phyloP scores from a whole-genome alignment of 164 flowering plant genomes.

The Sedum album region DNA sequence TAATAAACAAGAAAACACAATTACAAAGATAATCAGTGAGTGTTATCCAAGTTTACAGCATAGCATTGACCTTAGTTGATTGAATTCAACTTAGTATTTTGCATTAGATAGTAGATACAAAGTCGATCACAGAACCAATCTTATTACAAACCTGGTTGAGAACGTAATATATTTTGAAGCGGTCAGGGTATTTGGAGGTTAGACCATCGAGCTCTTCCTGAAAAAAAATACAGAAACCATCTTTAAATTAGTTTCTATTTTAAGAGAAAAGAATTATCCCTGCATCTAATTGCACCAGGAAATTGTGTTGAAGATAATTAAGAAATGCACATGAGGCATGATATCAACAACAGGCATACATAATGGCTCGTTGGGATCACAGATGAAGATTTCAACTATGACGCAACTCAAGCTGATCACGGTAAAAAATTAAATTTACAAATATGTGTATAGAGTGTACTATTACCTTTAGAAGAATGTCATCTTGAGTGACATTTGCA shows the following conservation, averaged over 20 bases:
- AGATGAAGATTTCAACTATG: not conserved
- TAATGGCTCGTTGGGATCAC: not conserved
- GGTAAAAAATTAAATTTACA: not conserved
- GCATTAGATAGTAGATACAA: not conserved
- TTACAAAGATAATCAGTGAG: not conserved
- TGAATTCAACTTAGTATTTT: not conserved
- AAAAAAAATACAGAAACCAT: conserved; percentile 12
- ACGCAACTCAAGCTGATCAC: not conserved
- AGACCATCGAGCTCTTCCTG: conserved; percentile 89
- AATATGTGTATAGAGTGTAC: not conserved
- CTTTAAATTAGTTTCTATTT: not conserved
- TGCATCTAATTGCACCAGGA: not conserved
- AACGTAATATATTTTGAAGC: conserved; percentile 72
- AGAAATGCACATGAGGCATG: not conserved
- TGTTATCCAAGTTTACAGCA: not conserved
- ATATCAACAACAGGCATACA: not conserved
- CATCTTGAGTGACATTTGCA: conserved; percentile 88
- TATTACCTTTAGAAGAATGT: conserved; percentile 83
- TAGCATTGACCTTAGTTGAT: not conserved
- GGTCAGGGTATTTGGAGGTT: conserved; percentile 47
- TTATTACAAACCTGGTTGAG: conserved; percentile 69
- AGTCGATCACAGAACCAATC: not conserved
- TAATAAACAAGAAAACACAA: conserved; percentile 11
- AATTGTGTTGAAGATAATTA: not conserved
- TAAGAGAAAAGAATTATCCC: not conserved